Evolutionary conservation across 2,329 filamentous ascomycete species (phyloP).

Genomic region (Aspergillus texensis): DNA sequence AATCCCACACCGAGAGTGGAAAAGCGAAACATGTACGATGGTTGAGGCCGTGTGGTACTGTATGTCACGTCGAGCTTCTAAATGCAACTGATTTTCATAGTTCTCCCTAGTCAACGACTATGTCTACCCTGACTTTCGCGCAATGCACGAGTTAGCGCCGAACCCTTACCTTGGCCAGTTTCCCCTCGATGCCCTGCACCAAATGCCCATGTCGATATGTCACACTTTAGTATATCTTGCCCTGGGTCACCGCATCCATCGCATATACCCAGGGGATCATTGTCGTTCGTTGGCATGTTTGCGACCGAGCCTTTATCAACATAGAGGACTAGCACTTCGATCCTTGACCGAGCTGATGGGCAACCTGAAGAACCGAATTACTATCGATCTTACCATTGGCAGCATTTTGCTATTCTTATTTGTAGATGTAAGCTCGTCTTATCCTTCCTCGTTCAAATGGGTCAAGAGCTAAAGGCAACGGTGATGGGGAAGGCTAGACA

Average conservation of each 20-base stretch:
- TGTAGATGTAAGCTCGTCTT: conserved; percentile 5
- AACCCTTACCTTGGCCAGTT: conserved; percentile 8
- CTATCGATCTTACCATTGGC: conserved; percentile 6
- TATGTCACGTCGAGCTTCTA: background rate
- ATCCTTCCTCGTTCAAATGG: background rate
- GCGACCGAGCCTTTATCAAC: conserved; percentile 9
- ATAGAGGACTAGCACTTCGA: conserved; percentile 9
- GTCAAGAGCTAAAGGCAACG: background rate
- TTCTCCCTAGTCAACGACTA: conserved; percentile 5
- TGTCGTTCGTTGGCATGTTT: background rate
- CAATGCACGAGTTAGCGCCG: conserved; percentile 7
- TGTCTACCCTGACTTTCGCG: conserved; percentile 1
- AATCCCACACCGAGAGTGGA: background rate
- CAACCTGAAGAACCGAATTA: background rate
- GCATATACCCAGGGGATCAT: background rate
- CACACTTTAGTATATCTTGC: conserved; percentile 8
- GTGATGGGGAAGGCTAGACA: conserved; percentile 3
- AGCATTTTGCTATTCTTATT: conserved; percentile 14
- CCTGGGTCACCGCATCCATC: conserved; percentile 9
- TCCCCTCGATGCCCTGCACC: conserved; percentile 3
- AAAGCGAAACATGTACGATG: background rate
- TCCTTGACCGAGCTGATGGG: conserved; percentile 3
- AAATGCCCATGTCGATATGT: conserved; percentile 3
- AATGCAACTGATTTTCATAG: background rate
- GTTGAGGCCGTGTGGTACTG: conserved; percentile 10